Conservation (phyloP, 805 yeast genomes). For the Lipomyces sp. region DNA sequence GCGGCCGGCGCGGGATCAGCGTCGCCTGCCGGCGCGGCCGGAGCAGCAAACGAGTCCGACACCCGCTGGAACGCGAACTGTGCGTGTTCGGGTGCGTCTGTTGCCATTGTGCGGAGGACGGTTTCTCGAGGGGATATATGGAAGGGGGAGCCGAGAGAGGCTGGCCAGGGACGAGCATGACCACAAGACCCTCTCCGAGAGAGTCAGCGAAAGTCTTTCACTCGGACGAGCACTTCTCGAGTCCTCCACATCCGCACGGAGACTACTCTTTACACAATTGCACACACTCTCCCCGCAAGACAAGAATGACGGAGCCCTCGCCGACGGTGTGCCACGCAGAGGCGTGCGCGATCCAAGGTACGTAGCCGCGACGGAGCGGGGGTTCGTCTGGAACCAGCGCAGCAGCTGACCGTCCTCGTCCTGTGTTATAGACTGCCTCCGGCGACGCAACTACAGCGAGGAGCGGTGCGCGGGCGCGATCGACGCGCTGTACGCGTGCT, state of each 20-base stretch:
- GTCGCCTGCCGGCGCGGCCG: no score
- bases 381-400: not conserved
- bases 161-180: no score
- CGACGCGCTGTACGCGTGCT: slow-evolving; percentile 71
- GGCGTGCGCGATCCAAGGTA: slow-evolving; percentile 78
- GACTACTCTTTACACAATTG: no score
- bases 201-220: no score
- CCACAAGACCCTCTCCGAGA: no score
- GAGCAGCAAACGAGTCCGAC: not conserved
- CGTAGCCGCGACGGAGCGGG: no score
- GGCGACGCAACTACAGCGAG: slow-evolving; percentile 62
- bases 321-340: slow-evolving; percentile 59
- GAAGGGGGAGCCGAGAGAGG: no score
- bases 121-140: not conserved
- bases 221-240: no score
- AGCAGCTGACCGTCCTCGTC: not conserved
- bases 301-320: no score
- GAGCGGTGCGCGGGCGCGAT: slow-evolving; percentile 67
- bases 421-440: slow-evolving; percentile 54
- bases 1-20: no score
- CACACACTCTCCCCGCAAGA: no score
- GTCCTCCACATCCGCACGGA: no score
- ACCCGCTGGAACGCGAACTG: not conserved
- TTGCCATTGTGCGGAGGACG: not conserved
- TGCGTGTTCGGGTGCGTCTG: not conserved